Percentiles rank a stretch among this genome's conserved stretches.
Conservation (phyloP, 2,329 filamentous ascomycete species). For the Colletotrichum lini region DNA sequence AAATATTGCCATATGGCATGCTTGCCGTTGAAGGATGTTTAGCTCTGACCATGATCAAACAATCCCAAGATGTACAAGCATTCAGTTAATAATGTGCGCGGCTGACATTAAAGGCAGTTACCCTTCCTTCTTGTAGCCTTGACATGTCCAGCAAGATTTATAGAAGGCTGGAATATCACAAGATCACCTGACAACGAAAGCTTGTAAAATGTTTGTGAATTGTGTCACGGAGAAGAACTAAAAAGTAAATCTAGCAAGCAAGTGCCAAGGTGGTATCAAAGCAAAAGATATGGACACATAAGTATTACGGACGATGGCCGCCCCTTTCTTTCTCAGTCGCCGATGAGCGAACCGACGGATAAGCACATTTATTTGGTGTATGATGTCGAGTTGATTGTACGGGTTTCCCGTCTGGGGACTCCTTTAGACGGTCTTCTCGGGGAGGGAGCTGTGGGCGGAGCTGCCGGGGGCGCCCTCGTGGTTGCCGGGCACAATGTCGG, state of each 20-base stretch:
- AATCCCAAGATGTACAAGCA: not conserved
- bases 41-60: not conserved
- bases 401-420: not conserved
- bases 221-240: not conserved
- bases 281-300: constrained; percentile 32
- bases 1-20: not conserved
- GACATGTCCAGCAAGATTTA: too few relatives aligned
- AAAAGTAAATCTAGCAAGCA: constrained; percentile 33
- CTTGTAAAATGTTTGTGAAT: not conserved
- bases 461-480: constrained; percentile 25
- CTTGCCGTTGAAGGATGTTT: not conserved
- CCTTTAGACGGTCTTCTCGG: constrained; percentile 40
- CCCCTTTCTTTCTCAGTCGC: not conserved
- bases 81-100: too few relatives aligned
- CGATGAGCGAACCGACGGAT: not conserved
- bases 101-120: too few relatives aligned
- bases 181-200: not conserved
- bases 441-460: constrained; percentile 42
- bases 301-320: constrained; percentile 32
- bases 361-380: not conserved
- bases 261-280: constrained; percentile 37
- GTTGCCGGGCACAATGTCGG: constrained; percentile 49
- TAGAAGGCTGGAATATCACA: too few relatives aligned
- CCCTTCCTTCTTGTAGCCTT: too few relatives aligned
- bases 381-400: not conserved